Percentiles rank a stretch among this genome's conserved stretches.
Evolutionary conservation across 208 protist species (phyloP).

Genomic region (Acanthamoeba lenticulata): DNA sequence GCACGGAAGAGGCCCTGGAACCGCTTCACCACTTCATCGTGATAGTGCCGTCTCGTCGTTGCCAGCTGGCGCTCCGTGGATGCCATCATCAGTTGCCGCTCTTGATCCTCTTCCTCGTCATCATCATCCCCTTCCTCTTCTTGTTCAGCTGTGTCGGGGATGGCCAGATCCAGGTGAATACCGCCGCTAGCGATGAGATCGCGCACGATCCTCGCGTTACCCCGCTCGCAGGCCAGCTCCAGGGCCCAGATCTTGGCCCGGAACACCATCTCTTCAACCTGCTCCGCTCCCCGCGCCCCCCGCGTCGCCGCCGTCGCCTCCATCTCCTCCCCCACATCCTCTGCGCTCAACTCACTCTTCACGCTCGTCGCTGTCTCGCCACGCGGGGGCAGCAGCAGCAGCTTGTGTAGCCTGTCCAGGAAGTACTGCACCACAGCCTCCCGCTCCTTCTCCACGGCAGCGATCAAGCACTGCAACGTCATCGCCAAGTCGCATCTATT

Average conservation of each 20-base stretch:
- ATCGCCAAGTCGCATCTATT: background rate
- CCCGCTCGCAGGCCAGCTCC: background rate
- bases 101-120: background rate
- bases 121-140: background rate
- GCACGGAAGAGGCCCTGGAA: background rate
- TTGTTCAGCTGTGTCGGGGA: background rate
- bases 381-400: background rate
- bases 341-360: background rate
- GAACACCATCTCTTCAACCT: background rate
- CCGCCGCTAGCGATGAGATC: background rate
- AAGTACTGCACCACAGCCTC: background rate
- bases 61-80: background rate
- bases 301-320: background rate
- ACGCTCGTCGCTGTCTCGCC: background rate
- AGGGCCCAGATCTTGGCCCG: background rate
- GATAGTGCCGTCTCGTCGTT: background rate
- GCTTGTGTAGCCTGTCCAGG: background rate
- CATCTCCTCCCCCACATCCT: no score
- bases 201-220: background rate
- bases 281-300: background rate
- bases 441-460: background rate
- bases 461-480: background rate
- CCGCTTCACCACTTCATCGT: background rate
- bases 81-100: background rate
- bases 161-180: background rate